phyloP scores from a whole-genome alignment of 352 stramenopile genomes.

The Globisporangium cederbergense region DNA sequence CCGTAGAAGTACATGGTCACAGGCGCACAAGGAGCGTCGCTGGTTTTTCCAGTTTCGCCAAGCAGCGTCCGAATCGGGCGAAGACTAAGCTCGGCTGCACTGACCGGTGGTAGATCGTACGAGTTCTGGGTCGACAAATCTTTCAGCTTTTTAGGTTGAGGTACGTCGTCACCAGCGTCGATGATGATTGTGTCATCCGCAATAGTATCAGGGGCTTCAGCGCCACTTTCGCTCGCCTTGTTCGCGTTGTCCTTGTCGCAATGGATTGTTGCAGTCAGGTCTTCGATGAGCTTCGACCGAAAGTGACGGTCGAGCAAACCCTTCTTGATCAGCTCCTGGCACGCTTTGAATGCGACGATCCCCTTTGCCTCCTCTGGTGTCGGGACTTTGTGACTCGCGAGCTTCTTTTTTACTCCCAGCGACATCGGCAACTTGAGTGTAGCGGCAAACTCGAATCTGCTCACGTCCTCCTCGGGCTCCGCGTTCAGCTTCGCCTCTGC shows the following conservation, averaged over 20 bases:
- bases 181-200: constrained; percentile 35
- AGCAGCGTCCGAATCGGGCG: constrained; percentile 56
- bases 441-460: constrained; percentile 57
- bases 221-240: not conserved
- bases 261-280: constrained; percentile 40
- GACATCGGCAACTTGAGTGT: constrained; percentile 57
- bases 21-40: constrained; percentile 17
- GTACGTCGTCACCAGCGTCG: constrained; percentile 16
- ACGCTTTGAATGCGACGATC: constrained; percentile 82
- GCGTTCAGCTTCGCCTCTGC: constrained; percentile 26
- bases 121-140: constrained; percentile 81
- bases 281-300: constrained; percentile 61
- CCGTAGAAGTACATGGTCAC: constrained; percentile 81
- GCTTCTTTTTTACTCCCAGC: constrained; percentile 59
- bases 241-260: constrained; percentile 17
- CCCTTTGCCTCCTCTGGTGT: constrained; percentile 66
- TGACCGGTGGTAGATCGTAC: constrained; percentile 83
- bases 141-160: constrained; percentile 25
- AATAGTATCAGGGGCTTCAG: not conserved
- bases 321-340: constrained; percentile 65
- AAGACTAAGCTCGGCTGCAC: constrained; percentile 65
- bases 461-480: constrained; percentile 18
- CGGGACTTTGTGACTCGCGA: constrained; percentile 59
- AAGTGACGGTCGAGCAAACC: constrained; percentile 71
- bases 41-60: constrained; percentile 5